Conservation (phyloP, 345 rosid genomes). For the Hibiscus tridactylites region DNA sequence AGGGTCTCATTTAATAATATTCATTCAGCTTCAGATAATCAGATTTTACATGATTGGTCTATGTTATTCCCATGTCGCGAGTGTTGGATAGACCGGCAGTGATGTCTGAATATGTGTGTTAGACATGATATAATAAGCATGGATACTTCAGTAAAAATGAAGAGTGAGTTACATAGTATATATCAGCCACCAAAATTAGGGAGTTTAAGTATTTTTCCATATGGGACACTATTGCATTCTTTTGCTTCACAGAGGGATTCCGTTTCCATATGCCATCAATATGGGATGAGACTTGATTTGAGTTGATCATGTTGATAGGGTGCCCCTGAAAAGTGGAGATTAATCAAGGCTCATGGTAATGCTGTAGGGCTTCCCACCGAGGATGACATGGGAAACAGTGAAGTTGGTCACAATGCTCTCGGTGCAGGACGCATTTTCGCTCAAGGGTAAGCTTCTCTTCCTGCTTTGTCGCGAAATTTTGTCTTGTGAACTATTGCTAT, state of each 20-base stretch:
- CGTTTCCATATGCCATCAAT: neutral
- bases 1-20: no score
- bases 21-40: no score
- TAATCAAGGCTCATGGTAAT: constrained; percentile 84
- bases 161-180: neutral
- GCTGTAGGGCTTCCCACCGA: constrained; percentile 96
- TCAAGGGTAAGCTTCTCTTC: constrained; percentile 48
- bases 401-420: constrained; percentile 97
- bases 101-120: no score
- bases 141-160: neutral
- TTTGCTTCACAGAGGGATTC: neutral
- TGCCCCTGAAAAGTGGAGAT: constrained; percentile 82
- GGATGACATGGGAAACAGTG: constrained; percentile 99
- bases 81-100: no score
- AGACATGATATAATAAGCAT: neutral
- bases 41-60: neutral
- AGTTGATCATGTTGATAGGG: constrained; percentile 24
- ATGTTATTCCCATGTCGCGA: neutral
- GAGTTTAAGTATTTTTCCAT: neutral
- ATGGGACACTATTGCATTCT: neutral
- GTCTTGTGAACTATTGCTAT: neutral
- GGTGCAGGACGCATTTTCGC: constrained; percentile 96
- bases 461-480: neutral
- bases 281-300: neutral
- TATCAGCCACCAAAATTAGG: neutral